phyloP scores from a whole-genome alignment of 2,329 filamentous ascomycete species.

The Alternaria arborescens region DNA sequence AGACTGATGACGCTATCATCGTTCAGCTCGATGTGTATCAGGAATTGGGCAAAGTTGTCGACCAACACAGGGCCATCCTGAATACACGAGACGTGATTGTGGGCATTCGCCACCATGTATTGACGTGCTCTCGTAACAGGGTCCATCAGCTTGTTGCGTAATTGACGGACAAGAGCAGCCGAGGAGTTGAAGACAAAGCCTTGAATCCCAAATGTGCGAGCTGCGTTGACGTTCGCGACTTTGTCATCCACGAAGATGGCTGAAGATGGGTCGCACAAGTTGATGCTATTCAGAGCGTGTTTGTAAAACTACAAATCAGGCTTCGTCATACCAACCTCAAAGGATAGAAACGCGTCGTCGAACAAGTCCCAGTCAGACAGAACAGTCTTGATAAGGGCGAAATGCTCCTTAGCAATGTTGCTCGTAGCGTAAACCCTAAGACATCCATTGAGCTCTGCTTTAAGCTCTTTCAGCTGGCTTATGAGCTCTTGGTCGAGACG shows the following conservation, averaged over 20 bases:
- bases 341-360: constrained; percentile 48
- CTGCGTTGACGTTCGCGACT: constrained; percentile 17
- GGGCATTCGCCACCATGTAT: constrained; percentile 30
- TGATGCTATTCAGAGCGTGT: constrained; percentile 38
- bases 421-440: constrained; percentile 46
- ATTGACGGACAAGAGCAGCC: constrained; percentile 9
- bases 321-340: constrained; percentile 46
- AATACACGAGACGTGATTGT: constrained; percentile 30
- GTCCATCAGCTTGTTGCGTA: constrained; percentile 30
- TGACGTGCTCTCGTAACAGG: constrained; percentile 27
- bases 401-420: constrained; percentile 43
- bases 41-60: constrained; percentile 43
- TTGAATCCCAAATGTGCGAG: constrained; percentile 39
- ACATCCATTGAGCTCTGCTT: constrained; percentile 15
- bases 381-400: constrained; percentile 29
- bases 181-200: constrained; percentile 35
- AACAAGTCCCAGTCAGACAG: constrained; percentile 46
- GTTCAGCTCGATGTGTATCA: constrained; percentile 34
- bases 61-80: constrained; percentile 27
- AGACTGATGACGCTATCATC: constrained; percentile 23
- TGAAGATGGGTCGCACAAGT: constrained; percentile 16
- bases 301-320: constrained; percentile 47
- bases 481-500: constrained; percentile 33
- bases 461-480: constrained; percentile 26
- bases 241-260: constrained; percentile 45